Evolutionary conservation across 2,329 filamentous ascomycete species (phyloP).

Genomic region (Coniella lustricola): DNA sequence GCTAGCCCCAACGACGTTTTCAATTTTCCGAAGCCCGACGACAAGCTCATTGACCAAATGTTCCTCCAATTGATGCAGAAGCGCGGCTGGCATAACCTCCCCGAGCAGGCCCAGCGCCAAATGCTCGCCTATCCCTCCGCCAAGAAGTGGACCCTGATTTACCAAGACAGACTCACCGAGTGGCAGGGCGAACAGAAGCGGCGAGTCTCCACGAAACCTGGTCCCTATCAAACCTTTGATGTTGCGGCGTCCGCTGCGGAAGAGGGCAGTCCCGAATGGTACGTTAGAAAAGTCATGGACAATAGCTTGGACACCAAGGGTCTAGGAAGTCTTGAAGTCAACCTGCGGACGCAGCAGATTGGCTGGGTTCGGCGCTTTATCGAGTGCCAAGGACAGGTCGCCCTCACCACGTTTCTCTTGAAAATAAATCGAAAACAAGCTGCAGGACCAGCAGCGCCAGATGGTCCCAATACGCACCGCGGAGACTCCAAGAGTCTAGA

Average conservation of each 20-base stretch:
- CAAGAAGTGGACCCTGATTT: conserved; percentile 96
- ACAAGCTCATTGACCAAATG: conserved; percentile 80
- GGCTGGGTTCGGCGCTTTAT: conserved; percentile 96
- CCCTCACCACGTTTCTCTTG: conserved; percentile 83
- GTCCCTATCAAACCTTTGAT: conserved; percentile 61
- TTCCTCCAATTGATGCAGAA: conserved; percentile 95
- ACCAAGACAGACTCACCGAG: conserved; percentile 90
- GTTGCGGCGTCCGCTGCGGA: conserved; percentile 73
- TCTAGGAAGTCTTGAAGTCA: conserved; percentile 87
- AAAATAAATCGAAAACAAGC: conserved; percentile 88
- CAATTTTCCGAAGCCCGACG: conserved; percentile 64
- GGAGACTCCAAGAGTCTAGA: conserved; percentile 73
- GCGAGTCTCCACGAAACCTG: conserved; percentile 64
- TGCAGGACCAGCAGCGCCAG: conserved; percentile 60
- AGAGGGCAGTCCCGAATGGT: conserved; percentile 96
- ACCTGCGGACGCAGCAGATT: conserved; percentile 90
- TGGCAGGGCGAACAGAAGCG: conserved; percentile 92
- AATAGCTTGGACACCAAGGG: conserved; percentile 89
- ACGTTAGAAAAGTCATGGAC: conserved; percentile 93
- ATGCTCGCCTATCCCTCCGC: conserved; percentile 91
- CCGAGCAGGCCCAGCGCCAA: conserved; percentile 87
- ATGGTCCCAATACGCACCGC: conserved; percentile 29
- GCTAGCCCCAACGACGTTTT: conserved; percentile 40
- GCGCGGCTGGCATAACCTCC: conserved; percentile 92
- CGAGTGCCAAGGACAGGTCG: conserved; percentile 94